Percentiles rank a stretch among this genome's conserved stretches.
phyloP scores from a whole-genome alignment of 257 asterid species.

The Petunia axillaris region DNA sequence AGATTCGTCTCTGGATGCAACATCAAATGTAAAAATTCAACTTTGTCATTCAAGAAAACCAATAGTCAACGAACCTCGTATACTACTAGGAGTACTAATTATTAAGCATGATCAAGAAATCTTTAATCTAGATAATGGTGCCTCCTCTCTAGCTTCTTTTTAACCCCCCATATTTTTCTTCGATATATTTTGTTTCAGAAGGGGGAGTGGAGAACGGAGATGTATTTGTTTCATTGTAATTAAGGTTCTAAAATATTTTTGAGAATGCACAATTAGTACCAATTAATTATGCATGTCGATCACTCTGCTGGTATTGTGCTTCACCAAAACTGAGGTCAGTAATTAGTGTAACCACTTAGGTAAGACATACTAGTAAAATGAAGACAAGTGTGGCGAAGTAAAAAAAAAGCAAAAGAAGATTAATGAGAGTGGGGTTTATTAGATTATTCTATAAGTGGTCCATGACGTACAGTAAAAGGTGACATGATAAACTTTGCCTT shows the following conservation, averaged over 20 bases:
- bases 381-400: not conserved
- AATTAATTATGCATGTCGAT: constrained; percentile 14
- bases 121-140: not conserved
- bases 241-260: not conserved
- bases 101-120: constrained; percentile 2
- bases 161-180: not conserved
- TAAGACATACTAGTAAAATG: not conserved
- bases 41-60: not conserved
- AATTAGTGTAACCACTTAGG: not conserved
- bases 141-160: not conserved
- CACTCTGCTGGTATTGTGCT: not conserved
- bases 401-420: not conserved
- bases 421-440: not conserved
- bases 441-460: constrained; percentile 23
- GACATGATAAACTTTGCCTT: not conserved
- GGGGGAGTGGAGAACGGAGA: not conserved
- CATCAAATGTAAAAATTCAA: not conserved
- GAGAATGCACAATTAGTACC: not conserved
- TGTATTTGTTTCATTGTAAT: not conserved
- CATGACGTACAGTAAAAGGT: constrained; percentile 31
- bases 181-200: not conserved
- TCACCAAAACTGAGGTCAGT: not conserved
- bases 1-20: not conserved
- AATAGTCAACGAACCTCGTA: not conserved
- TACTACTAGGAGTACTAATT: not conserved